A percentile compares a stretch with the other conserved stretches of the same genome.
These are phyloP conservation scores for Salix dunnii DNA, from an alignment of 345 rosid species.

Conservation along the genomic window DNA sequence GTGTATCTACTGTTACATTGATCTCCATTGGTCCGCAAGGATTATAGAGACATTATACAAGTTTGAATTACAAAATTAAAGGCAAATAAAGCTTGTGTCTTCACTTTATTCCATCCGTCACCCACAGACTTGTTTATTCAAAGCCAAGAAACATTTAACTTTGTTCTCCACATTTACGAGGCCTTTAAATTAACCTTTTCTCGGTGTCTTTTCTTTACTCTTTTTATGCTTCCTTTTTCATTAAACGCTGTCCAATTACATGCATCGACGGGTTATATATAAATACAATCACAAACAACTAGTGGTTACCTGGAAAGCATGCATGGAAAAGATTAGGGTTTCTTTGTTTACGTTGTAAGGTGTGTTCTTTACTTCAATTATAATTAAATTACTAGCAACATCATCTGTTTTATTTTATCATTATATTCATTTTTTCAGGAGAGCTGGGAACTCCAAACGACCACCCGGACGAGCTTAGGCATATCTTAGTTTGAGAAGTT, in stretches of 20 bases:
- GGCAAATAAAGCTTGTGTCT: conserved; percentile 23
- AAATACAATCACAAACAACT: background rate
- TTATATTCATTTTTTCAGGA: conserved; percentile 26
- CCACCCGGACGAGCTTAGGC: conserved; percentile 51
- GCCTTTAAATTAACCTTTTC: conserved; percentile 26
- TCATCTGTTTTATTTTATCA: too few relatives aligned
- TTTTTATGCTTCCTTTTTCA: conserved; percentile 3
- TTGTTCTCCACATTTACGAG: conserved; percentile 26
- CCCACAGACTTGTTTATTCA: conserved; percentile 32
- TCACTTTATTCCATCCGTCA: conserved; percentile 40
- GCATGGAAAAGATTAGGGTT: background rate
- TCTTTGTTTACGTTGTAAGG: too few relatives aligned
- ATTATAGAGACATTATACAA: background rate
- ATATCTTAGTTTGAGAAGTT: conserved; percentile 3
- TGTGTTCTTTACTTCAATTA: too few relatives aligned
- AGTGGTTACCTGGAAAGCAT: background rate
- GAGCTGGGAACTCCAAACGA: conserved; percentile 48
- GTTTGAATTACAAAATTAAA: conserved; percentile 10
- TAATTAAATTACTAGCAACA: too few relatives aligned
- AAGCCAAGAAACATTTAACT: conserved; percentile 28
- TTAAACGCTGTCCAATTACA: background rate
- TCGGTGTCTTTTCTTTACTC: conserved; percentile 7
- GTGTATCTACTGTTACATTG: conserved; percentile 43
- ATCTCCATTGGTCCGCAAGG: background rate
- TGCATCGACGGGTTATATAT: background rate